Evolutionary conservation across 352 stramenopile genomes (phyloP).

Genomic region (Phytophthora pluvialis): DNA sequence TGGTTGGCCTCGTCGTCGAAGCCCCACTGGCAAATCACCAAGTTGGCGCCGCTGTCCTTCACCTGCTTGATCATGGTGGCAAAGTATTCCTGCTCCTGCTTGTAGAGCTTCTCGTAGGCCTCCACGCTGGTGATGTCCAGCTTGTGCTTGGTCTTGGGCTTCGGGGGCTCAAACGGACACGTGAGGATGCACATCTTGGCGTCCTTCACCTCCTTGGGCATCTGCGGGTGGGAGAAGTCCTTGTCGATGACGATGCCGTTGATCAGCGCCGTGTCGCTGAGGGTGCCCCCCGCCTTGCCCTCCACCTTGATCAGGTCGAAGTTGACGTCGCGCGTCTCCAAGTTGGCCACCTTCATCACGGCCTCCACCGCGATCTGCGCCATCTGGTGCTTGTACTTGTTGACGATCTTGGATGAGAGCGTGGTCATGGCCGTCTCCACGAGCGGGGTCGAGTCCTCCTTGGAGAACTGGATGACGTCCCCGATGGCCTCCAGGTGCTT

Average conservation of each 20-base stretch:
- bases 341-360: slow-evolving; percentile 98
- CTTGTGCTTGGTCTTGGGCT: slow-evolving; percentile 98
- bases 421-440: slow-evolving; percentile 98
- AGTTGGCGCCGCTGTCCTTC: slow-evolving; percentile 98
- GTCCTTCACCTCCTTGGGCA: slow-evolving; percentile 97
- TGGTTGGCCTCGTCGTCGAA: slow-evolving; percentile 99
- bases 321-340: slow-evolving; percentile 99
- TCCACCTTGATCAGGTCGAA: slow-evolving; percentile 99
- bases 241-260: slow-evolving; percentile 99
- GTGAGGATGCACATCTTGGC: slow-evolving; percentile 99
- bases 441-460: slow-evolving; percentile 95
- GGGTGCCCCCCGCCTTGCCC: slow-evolving; percentile 96
- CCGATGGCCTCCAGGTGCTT: slow-evolving; percentile 95
- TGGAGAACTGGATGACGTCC: slow-evolving; percentile 96
- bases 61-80: slow-evolving; percentile 99
- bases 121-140: slow-evolving; percentile 99
- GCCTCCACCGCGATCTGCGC: slow-evolving; percentile 98
- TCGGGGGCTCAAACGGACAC: slow-evolving; percentile 99
- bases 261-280: slow-evolving; percentile 98
- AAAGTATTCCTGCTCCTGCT: slow-evolving; percentile 99
- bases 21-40: slow-evolving; percentile 99
- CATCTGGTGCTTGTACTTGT: slow-evolving; percentile 99
- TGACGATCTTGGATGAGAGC: slow-evolving; percentile 99
- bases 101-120: slow-evolving; percentile 97
- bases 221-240: slow-evolving; percentile 99